These are phyloP conservation scores for Pleoardoris graminearum DNA, from an alignment of 2,329 filamentous ascomycete species.

Conservation along the genomic window DNA sequence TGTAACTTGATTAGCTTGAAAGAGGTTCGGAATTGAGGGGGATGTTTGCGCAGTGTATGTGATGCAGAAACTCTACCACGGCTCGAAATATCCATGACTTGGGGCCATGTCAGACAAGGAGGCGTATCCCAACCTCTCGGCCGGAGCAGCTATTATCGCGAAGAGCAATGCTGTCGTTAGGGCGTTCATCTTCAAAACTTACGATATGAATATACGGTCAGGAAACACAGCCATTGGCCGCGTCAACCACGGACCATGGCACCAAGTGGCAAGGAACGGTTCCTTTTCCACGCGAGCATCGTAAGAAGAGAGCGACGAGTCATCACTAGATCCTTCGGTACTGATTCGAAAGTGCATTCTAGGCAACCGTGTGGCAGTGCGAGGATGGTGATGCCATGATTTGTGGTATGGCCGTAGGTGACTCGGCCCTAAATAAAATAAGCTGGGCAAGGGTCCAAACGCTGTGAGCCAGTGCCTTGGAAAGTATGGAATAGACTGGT, in stretches of 20 bases:
- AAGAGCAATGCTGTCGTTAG: conserved; percentile 1
- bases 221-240: neutral
- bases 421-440: neutral
- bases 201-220: neutral
- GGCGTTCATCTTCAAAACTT: neutral
- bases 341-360: neutral
- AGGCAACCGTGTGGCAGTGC: conserved; percentile 11
- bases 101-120: conserved; percentile 6
- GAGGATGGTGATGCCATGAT: neutral
- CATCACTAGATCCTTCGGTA: conserved; percentile 3
- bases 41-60: neutral
- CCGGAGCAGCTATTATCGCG: neutral
- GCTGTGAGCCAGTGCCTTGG: neutral
- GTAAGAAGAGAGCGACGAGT: neutral
- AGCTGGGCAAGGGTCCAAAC: neutral
- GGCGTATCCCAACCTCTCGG: neutral
- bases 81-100: neutral
- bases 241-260: neutral
- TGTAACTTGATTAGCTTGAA: neutral
- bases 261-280: neutral
- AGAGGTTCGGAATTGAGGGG: neutral
- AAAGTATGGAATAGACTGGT: neutral
- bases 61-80: neutral
- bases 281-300: conserved; percentile 1
- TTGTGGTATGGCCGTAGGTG: neutral